Base-by-base conservation (phyloP, 2,329 filamentous ascomycete genomes). In the Dendrostoma leiphaemia region DNA sequence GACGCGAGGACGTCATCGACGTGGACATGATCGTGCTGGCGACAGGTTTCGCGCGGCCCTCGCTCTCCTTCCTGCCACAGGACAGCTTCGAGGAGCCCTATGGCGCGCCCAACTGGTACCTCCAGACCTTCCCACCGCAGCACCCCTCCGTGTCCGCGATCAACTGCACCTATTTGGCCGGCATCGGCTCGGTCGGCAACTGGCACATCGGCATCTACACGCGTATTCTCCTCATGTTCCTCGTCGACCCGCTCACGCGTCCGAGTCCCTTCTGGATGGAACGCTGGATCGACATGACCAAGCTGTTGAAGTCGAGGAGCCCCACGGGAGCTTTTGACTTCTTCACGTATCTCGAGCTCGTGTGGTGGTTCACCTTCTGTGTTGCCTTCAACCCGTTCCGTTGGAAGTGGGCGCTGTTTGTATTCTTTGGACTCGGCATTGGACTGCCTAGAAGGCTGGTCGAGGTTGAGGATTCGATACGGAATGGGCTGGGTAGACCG, bases 201-300 rank as follows among this genome's bases (percentile, higher is more conserved):
- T 93, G 89, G 80, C 90, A 95, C 64, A 93, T 95, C 43, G 91
- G 90, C 4, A 93, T 95, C 63, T 95, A 94, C 72, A 95, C 90
- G 0, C 80, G 91, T 5, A 88, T 95, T 59, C 74, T 95, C 6
- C 81, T 95, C 61, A 93, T 94, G 89, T 94, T 94, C 67, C 78
- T 95, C 51, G 78, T 87, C 13, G 90, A 95, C 63, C 90, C 90
- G 0, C 72, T 93, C 21, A 86, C 89, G 0, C 80, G 88, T 0
- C 90, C 91, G 0, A 81, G 79, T 3, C 77, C 85, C 5, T 83
- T 80, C 60, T 87, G 88, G 83, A 95, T 94, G 89, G 80, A 88
- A 71, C 78, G 84, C 23, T 95, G 91, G 90, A 91, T 96, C 63
- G 88, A 91, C 65, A 89, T 93, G 79, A 95, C 90, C 1, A 79